These are phyloP conservation scores for Colletotrichum sp. DNA, from an alignment of 2,329 filamentous ascomycete species.

Conservation along the genomic window DNA sequence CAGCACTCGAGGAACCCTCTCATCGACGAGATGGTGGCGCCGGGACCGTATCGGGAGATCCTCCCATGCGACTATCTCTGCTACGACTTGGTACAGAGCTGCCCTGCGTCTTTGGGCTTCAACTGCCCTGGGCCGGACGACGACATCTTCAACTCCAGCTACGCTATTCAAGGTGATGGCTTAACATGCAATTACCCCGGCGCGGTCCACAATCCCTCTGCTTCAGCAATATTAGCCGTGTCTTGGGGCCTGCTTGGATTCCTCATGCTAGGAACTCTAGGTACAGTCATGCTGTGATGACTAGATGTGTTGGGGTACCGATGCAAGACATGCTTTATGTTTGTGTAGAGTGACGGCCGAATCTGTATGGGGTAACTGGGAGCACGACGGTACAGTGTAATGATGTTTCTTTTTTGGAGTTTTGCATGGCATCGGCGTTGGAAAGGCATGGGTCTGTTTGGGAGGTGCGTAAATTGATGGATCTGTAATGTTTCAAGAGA, in stretches of 20 bases:
- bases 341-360: slow-evolving; percentile 8
- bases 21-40: slow-evolving; percentile 75
- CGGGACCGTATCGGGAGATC: slow-evolving; percentile 93
- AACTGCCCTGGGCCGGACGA: slow-evolving; percentile 64
- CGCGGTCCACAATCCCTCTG: slow-evolving; percentile 55
- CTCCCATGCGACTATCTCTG: slow-evolving; percentile 89
- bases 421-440: slow-evolving; percentile 21
- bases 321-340: not conserved
- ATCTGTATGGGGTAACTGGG: not conserved
- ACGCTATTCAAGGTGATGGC: slow-evolving; percentile 34
- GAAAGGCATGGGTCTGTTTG: not conserved
- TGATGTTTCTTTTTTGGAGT: not conserved
- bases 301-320: no score
- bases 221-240: slow-evolving; percentile 23
- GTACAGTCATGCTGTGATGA: not conserved
- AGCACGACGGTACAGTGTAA: not conserved
- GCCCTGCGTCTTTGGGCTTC: slow-evolving; percentile 79
- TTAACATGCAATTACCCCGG: slow-evolving; percentile 67
- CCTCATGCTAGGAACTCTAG: slow-evolving; percentile 2
- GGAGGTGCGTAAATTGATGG: not conserved
- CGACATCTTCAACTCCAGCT: slow-evolving; percentile 48
- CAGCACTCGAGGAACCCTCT: slow-evolving; percentile 70
- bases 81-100: slow-evolving; percentile 83
- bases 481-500: not conserved
- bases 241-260: slow-evolving; percentile 25